Evolutionary conservation across 2,329 filamentous ascomycete genomes (phyloP), one percentile per base, ranked within the genome.

Genomic region (Fusarium buxicola): DNA sequence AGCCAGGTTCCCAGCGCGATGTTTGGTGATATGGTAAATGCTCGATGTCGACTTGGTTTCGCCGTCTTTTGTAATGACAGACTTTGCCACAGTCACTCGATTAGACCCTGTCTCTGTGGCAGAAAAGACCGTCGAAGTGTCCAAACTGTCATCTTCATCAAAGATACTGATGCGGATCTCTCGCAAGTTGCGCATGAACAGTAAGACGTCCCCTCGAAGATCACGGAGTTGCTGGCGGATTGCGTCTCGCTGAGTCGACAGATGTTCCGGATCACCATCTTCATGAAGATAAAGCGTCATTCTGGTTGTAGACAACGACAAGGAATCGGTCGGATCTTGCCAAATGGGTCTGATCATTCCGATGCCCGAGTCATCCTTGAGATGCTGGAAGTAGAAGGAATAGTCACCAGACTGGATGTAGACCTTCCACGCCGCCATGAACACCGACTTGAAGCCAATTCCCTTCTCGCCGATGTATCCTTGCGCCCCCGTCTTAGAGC

Each of bases 381-480:
- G 40, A 16, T 65, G 58, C 11, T 27, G 10, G 15, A 67, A 67
- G 13, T 60, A 48, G n/a, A 68, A 68, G 0, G 58, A 68, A 30
- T 55, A 68, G 8, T 55, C n/a, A 1, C 63, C 61, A 0, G 65
- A 67, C 21, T 67, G 61, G 1, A 68, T 65, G 11, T 58, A 47
- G 1, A 67, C 61, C 21, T 24, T 53, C 1, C 21, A 62, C 2
- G 60, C 63, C 1, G 55, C 53, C 10, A 60, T 60, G 11, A 68
- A 63, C 0, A 68, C 58, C 0, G 63, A 59, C 18, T 67, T 67
- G 30, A 68, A 68, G 3, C 63, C 55, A 30, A 63, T 63, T 1
- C 53, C 61, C 25, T 67, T 67, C 7, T 53, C 57, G 8, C 66
- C 65, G 3, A 60, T 43, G 1, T 67, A 66, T 31, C 62, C 64